Base-by-base conservation (phyloP, 192 early-diverging fungal genomes). In the Podila clonocystis region DNA sequence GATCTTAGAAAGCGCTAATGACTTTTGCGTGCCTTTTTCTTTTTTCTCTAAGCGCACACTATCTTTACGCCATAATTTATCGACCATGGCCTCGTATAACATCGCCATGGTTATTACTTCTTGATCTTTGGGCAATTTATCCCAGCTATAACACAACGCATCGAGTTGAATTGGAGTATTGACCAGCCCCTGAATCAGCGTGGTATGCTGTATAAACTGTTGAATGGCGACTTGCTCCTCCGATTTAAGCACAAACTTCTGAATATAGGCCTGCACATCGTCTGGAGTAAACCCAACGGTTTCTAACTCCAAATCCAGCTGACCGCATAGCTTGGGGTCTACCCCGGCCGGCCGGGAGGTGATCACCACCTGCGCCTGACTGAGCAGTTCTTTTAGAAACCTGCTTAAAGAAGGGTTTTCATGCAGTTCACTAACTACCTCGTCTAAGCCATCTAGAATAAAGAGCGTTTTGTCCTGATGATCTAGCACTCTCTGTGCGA, bases 81-180 rank as follows among this genome's bases (percentile, higher is more conserved):
- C 28, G 13, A 60, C 36, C 71, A 73, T 65, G 1, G 22, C 38
- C 65, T 66, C 63, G 38, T 73, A 73, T 2, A 73, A 41, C 20
- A 4, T 20, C 9, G 71, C 60, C n/a, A 73, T 73, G 61, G 71
- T 73, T 3, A 65, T 60, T 19, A 3, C 0, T 3, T 2, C 9
- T 17, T 33, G 38, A 19, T 73, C 63, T 9, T 22, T 5, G 1
- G 57, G 63, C 49, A 73, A 52, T 48, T 62, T 49, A 38, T 73
- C 71, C 71, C 71, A 73, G 57, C 63, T 50, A 31, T 50, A 73
- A 36, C 71, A 73, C 9, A 73, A 65, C 49, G 65, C 71, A 31
- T 73, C 71, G 6, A 73, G 71, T 24, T 73, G 71, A 5, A 73
- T 58, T 4, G 71, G 71, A 41, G 65, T 66, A 26, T 73, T 73